Evolutionary conservation across 1,284 basidiomycete genomes (phyloP).

Genomic region (Coniferiporia sulphurascens): DNA sequence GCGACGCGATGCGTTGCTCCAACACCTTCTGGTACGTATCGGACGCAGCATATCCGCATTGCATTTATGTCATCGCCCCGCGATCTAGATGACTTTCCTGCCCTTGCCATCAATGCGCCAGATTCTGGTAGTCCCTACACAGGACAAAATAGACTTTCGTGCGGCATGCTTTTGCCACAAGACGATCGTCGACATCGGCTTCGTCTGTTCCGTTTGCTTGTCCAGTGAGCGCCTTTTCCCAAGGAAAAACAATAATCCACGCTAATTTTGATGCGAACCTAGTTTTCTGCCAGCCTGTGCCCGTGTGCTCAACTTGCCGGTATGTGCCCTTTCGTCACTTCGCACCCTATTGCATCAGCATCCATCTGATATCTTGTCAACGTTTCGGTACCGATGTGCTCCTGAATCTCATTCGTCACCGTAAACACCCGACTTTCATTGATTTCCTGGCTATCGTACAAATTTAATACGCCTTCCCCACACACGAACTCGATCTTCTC

Average conservation of each 20-base stretch:
- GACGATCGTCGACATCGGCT: conserved; percentile 93
- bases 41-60: background rate
- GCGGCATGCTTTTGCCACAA: conserved; percentile 99
- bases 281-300: conserved; percentile 93
- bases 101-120: conserved; percentile 76
- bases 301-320: conserved; percentile 91
- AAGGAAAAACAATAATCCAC: background rate
- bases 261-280: conserved; percentile 1
- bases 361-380: background rate
- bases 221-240: conserved; percentile 61
- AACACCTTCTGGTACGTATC: conserved; percentile 75
- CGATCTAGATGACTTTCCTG: conserved; percentile 84
- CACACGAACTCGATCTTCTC: background rate
- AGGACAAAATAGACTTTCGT: conserved; percentile 94
- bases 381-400: background rate
- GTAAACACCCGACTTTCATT: conserved; percentile 9
- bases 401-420: background rate
- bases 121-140: conserved; percentile 80
- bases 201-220: conserved; percentile 94
- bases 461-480: conserved; percentile 8
- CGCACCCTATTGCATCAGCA: background rate
- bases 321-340: conserved; percentile 32
- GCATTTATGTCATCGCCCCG: background rate
- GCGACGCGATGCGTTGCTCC: conserved; percentile 76
- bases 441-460: background rate